Evolutionary conservation across 805 yeast species (phyloP), one percentile per base, ranked within the genome.

Genomic region (Kodamaea sagamina): DNA sequence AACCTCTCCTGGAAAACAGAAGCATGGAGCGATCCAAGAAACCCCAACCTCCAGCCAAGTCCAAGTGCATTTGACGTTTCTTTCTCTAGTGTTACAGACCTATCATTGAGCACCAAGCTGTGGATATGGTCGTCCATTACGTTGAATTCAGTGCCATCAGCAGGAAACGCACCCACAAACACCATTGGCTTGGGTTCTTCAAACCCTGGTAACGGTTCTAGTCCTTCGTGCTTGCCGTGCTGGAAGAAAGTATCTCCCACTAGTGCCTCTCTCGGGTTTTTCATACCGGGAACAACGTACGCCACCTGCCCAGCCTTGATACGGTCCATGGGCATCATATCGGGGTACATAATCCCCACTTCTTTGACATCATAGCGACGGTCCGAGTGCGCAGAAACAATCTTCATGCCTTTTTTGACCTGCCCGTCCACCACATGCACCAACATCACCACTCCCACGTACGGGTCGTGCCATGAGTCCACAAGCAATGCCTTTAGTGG

Each of bases 111-210:
- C 4, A 92, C 95, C 50, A 92, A 71, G 56, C 89, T 89, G 54
- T 84, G 87, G 63, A 92, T 81, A 60, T 89, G 84, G 54, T 93
- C 98, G 57, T 93, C 95, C 71, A 92, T 74, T 19, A 78, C 84
- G 47, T 86, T 86, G 62, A 92, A 92, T 55, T 92, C 96, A 0
- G 84, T 77, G 4, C 96, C 96, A 56, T 92, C 96, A 0, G 97
- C 93, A 0, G 99, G 98, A 54, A 89, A 92, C 0, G 98, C 99
- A 10, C 98, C 98, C 38, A 92, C 95, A 61, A 92, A 93, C 6
- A 92, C 98, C 98, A 93, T 93, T 1, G 98, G 97, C 62, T 93
- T 90, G 1, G 95, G 90, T 55, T 89, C 97, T 63, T 90, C 97
- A 62, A 92, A 93, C 1, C 98, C 98, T 1, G 95, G 96, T 18